These are phyloP conservation scores for Trypanosoma lewisi DNA, from an alignment of 208 protist species.

Conservation along the genomic window DNA sequence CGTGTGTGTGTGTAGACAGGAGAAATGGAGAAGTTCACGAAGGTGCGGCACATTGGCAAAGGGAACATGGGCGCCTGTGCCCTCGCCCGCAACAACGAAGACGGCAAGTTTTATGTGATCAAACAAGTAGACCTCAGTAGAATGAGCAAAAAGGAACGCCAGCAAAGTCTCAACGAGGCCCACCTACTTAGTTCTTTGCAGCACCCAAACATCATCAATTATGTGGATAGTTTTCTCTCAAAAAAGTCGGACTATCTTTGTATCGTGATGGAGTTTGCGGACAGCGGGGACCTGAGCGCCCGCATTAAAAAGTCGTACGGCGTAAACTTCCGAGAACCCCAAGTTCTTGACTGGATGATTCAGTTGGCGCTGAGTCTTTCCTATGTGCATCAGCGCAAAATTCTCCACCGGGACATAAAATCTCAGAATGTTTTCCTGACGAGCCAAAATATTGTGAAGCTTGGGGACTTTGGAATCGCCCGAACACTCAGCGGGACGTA, in stretches of 20 bases:
- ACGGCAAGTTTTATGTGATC: conserved; percentile 92
- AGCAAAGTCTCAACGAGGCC: conserved; percentile 92
- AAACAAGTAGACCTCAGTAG: conserved; percentile 91
- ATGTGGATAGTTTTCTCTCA: conserved; percentile 92
- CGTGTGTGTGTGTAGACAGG: background rate
- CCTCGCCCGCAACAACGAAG: conserved; percentile 88
- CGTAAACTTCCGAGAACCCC: conserved; percentile 77
- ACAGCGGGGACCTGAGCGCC: conserved; percentile 81
- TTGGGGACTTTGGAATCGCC: conserved; percentile 95
- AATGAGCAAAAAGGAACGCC: conserved; percentile 87
- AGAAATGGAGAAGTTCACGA: conserved; percentile 91
- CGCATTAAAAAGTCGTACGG: conserved; percentile 81
- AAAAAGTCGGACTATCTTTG: conserved; percentile 86
- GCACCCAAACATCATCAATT: conserved; percentile 95
- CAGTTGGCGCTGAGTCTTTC: conserved; percentile 89
- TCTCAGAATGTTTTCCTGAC: conserved; percentile 94
- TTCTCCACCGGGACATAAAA: conserved; percentile 93
- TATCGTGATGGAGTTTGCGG: conserved; percentile 93
- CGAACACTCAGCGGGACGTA: conserved; percentile 85
- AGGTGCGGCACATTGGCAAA: conserved; percentile 90
- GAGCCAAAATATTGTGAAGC: conserved; percentile 81
- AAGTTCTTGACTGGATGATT: conserved; percentile 88
- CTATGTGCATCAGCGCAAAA: conserved; percentile 91
- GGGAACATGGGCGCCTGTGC: conserved; percentile 94
- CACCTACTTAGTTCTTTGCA: conserved; percentile 82